These are phyloP conservation scores for Castanea sativa DNA, from an alignment of 306 rosid genomes.

Conservation along the genomic window DNA sequence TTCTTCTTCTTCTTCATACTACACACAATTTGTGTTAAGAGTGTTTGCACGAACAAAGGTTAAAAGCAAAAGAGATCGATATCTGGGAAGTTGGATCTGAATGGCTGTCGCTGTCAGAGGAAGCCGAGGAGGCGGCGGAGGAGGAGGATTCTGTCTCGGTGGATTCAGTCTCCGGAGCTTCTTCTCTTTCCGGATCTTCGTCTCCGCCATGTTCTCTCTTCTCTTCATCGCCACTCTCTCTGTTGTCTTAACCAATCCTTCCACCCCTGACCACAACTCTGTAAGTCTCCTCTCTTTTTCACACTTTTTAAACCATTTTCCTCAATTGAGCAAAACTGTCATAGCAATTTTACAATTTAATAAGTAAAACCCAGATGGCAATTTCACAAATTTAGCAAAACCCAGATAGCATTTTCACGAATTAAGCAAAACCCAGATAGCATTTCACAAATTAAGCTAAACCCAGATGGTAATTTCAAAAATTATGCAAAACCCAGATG, in stretches of 20 bases:
- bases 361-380: background rate
- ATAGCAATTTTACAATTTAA: background rate
- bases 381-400: background rate
- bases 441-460: background rate
- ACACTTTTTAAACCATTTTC: background rate
- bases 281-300: conserved; percentile 47
- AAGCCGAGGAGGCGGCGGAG: conserved; percentile 65
- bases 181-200: conserved; percentile 96
- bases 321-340: conserved; percentile 15
- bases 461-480: conserved; percentile 10
- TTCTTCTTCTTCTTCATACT: too few species aligned
- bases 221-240: conserved; percentile 90
- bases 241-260: conserved; percentile 66
- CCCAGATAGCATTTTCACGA: conserved; percentile 5
- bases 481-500: background rate
- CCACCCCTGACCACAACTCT: conserved; percentile 57
- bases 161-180: conserved; percentile 70
- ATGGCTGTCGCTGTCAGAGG: conserved; percentile 96
- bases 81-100: background rate
- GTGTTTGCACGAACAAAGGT: too few species aligned
- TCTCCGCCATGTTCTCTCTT: conserved; percentile 84
- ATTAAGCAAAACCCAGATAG: conserved; percentile 7
- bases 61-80: too few species aligned
- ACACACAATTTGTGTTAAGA: too few species aligned
- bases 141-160: conserved; percentile 33